A percentile compares a stretch with the other conserved stretches of the same genome.
These are phyloP conservation scores for Taxawa tesnikishii DNA, from an alignment of 2,329 filamentous ascomycete genomes.

Conservation along the genomic window DNA sequence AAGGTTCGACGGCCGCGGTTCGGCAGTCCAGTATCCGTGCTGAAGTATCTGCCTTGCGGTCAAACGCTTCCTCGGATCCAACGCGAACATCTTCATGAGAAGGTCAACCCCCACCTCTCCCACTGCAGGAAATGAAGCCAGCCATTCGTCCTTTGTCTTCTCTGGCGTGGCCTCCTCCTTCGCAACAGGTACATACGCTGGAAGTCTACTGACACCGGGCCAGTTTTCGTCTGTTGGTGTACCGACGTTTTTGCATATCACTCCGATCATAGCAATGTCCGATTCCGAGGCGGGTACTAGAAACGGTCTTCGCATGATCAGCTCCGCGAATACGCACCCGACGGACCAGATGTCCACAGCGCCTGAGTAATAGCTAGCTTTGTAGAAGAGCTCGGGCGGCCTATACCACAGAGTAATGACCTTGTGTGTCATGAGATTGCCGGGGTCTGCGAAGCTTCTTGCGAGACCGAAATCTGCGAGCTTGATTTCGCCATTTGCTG, in stretches of 20 bases:
- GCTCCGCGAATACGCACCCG: constrained; percentile 84
- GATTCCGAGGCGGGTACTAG: constrained; percentile 58
- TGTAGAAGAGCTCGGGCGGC: constrained; percentile 85
- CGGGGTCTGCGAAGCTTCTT: constrained; percentile 77
- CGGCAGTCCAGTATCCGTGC: constrained; percentile 75
- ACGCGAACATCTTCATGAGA: constrained; percentile 67
- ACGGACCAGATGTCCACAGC: constrained; percentile 92
- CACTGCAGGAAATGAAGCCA: constrained; percentile 64
- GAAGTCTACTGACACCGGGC: constrained; percentile 76
- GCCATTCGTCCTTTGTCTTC: constrained; percentile 59
- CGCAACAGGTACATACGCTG: constrained; percentile 64
- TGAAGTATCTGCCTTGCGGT: constrained; percentile 65
- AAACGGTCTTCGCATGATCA: constrained; percentile 71
- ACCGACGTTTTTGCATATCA: constrained; percentile 76
- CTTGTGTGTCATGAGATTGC: constrained; percentile 74
- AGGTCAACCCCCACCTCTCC: constrained; percentile 78
- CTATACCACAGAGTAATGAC: constrained; percentile 97
- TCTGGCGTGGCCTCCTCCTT: constrained; percentile 42
- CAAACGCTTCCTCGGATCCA: constrained; percentile 79
- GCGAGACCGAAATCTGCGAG: constrained; percentile 96
- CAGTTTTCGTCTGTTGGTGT: constrained; percentile 90
- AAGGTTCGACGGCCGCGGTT: constrained; percentile 72
- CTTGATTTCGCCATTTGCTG: constrained; percentile 84
- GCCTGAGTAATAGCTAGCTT: constrained; percentile 76
- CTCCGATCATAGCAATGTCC: constrained; percentile 73